Percentiles rank a stretch among this genome's conserved stretches.
Conservation (phyloP, 306 rosid species). For the Parietaria judaica region DNA sequence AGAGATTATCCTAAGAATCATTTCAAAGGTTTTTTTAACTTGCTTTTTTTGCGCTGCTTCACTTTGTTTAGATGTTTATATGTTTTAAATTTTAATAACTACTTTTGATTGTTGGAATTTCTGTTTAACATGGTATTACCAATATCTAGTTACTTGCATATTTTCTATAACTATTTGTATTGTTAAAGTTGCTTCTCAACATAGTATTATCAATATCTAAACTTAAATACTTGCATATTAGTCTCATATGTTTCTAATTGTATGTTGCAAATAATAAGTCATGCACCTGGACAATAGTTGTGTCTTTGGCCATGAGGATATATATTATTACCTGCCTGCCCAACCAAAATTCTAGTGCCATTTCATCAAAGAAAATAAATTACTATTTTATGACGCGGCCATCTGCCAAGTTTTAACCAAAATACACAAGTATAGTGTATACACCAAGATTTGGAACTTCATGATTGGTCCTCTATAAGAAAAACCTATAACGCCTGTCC, state of each 20-base stretch:
- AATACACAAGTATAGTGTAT: background rate
- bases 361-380: background rate
- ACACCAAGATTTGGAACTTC: too few species aligned
- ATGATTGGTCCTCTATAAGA: too few species aligned
- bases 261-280: background rate
- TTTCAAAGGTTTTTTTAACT: slow-evolving; percentile 58
- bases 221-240: background rate
- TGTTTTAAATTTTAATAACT: background rate
- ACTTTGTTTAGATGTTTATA: background rate
- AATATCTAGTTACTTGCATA: background rate
- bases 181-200: background rate
- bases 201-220: background rate
- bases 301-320: background rate
- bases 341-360: background rate
- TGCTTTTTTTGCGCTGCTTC: background rate
- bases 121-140: background rate
- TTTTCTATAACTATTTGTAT: background rate
- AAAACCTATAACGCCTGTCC: background rate
- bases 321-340: background rate
- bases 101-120: background rate
- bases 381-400: background rate
- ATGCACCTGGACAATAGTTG: background rate
- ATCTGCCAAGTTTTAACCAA: background rate
- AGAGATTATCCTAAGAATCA: slow-evolving; percentile 73
- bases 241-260: background rate